Conservation (phyloP, 1,284 basidiomycete genomes). For the Wallemia mellicola region DNA sequence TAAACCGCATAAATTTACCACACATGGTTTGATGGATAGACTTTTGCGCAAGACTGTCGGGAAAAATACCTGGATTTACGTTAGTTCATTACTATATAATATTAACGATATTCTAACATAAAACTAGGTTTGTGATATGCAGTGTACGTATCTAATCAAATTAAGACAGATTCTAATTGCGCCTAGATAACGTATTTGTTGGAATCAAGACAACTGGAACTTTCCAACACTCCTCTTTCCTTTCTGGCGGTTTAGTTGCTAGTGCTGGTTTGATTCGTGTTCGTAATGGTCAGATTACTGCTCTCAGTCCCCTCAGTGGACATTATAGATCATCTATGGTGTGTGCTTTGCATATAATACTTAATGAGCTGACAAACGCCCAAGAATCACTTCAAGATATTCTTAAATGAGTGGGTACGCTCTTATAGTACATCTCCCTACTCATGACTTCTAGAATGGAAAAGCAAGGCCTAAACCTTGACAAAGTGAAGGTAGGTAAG, state of each 20-base stretch:
- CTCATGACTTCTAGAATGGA: no score
- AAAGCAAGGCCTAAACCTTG: conserved; percentile 29
- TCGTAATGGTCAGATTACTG: conserved; percentile 31
- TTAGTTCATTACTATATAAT: not conserved
- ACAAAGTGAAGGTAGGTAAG: conserved; percentile 28
- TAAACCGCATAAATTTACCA: conserved; percentile 21
- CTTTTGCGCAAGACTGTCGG: conserved; percentile 28
- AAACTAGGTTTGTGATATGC: conserved; percentile 21
- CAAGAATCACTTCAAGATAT: conserved; percentile 30
- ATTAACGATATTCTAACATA: no score
- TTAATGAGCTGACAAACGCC: not conserved
- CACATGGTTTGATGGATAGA: conserved; percentile 25
- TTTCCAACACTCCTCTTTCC: conserved; percentile 33
- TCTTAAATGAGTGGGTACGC: conserved; percentile 25
- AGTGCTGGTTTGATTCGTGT: conserved; percentile 37
- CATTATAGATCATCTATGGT: conserved; percentile 31
- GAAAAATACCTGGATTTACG: conserved; percentile 36
- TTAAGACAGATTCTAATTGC: conserved; percentile 6
- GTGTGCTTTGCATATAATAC: conserved; percentile 8
- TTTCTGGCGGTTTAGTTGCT: conserved; percentile 28
- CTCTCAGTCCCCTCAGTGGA: conserved; percentile 32
- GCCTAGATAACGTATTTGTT: conserved; percentile 31
- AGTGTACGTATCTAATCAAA: conserved; percentile 3
- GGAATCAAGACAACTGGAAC: conserved; percentile 29
- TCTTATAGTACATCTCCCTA: no score